Base-by-base conservation (phyloP, 1,284 basidiomycete genomes). In the Jaminaea rosea region DNA sequence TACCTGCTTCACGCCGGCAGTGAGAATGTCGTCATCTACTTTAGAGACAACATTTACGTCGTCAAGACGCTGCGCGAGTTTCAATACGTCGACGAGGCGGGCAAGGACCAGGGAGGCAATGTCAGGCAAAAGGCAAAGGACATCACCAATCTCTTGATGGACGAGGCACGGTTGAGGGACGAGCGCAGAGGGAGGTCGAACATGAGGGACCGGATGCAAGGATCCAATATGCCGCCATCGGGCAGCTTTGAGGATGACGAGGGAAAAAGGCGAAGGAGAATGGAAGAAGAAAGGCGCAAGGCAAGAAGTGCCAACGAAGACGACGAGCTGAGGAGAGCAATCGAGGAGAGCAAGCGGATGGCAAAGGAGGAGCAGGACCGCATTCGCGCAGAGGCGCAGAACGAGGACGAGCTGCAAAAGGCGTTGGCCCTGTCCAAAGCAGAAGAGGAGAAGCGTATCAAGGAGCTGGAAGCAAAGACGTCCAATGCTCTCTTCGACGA, bases 31-130 rank as follows among this genome's bases (percentile, higher is more conserved):
- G 91, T 98, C 62, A 87, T 96, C 71, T 98, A 99, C 79, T 98
- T 98, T 80, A 75, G 77, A 57, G 93, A 98, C 77, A 98, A 99
- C 75, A 78, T 96, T 59, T 98, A 98, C 77, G 83, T 98, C 69
- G 84, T 99, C 82, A 98, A 98, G 80, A 98, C 93, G 1, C 82
- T 99, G 60, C 96, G 96, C 75, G 94, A 99, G 76, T 99, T 99
- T 77, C 94, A 98, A 74, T 97, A 96, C 76, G 89, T 96, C 53
- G 94, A 98, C 66, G 93, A 98, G 63, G 94, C 93, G 77, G 91
- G 89, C 53, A 98, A 94, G 76, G 94, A 99, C 73, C 92, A 96
- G 72, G 94, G 94, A 44, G 89, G 90, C 44, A 98, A 98, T 75
- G 65, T 99, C 19, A 84, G 94, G 34, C 93, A 97, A 74, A 99